These are phyloP conservation scores for Lycium ferocissimum DNA, from an alignment of 257 asterid species.

Conservation along the genomic window DNA sequence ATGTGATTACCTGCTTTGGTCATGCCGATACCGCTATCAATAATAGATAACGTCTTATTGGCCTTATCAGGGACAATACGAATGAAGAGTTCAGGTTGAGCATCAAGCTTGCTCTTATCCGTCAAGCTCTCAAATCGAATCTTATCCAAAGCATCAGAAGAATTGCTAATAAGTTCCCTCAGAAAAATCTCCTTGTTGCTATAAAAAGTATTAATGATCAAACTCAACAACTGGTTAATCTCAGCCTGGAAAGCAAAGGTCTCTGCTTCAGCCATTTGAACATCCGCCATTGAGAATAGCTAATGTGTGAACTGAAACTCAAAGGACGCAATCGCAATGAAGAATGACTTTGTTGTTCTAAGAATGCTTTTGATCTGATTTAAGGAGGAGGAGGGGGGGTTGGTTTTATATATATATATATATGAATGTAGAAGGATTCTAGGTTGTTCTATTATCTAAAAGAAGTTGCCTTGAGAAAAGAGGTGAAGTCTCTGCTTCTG, in stretches of 20 bases:
- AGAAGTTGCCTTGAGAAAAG: not conserved
- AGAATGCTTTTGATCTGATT: not conserved
- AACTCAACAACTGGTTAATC: conserved; percentile 75
- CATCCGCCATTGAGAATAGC: conserved; percentile 56
- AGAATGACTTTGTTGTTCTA: not conserved
- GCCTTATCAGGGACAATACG: conserved; percentile 76
- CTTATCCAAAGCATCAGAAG: conserved; percentile 85
- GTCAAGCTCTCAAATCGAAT: conserved; percentile 80
- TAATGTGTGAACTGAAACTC: not conserved
- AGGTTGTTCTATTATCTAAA: conserved; percentile 51
- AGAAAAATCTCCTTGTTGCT: conserved; percentile 84
- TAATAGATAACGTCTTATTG: conserved; percentile 71
- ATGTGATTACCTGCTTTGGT: conserved; percentile 73
- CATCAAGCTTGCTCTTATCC: conserved; percentile 79
- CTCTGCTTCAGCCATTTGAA: conserved; percentile 53
- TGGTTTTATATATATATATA: conserved; percentile 24
- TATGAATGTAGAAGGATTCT: conserved; percentile 42
- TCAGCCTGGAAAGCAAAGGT: conserved; percentile 87
- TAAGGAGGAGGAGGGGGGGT: not conserved
- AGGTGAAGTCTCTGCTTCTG: not conserved
- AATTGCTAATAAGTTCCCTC: conserved; percentile 71
- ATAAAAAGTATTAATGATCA: conserved; percentile 77
- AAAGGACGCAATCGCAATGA: not conserved
- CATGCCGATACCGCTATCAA: conserved; percentile 87
- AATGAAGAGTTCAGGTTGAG: conserved; percentile 80